Base-by-base conservation (phyloP, 1,284 basidiomycete species). In the Rhodotorula sp. region DNA sequence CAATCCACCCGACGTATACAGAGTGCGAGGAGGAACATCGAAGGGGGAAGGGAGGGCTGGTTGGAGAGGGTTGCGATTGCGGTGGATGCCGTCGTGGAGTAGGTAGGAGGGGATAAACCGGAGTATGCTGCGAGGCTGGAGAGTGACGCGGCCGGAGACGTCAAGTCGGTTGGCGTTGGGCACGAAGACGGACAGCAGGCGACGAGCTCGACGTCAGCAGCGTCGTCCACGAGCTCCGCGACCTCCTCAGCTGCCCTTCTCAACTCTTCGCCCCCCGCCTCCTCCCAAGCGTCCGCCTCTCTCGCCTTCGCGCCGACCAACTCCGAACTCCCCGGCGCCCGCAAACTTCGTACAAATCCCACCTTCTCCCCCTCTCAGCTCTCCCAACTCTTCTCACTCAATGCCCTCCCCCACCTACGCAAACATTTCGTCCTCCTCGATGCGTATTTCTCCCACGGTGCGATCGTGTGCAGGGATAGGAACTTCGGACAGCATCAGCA, bases 381-480 rank as follows among this genome's bases (percentile, higher is more conserved):
- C 30, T 62, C 62, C 51, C 72, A 73, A 64, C 68, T 69, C 50
- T 30, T 65, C 7, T 46, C 62, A 20, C 64, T 73, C 40, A 74
- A 74, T 58, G 58, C 63, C 6, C 53, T 76, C 24, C 73, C 71
- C 24, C 70, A 69, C 15, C 54, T 76, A 6, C 37, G 65, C 46
- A 74, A 74, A 55, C 61, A 68, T 58, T 56, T 74, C 57, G 72
- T 73, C 13, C 68, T 71, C 56, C 55, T 74, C 5, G 34, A 65
- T n/a, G 64, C 64, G 24, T 44, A 69, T 8, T 71, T 71, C 54
- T 64, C 65, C 20, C 74, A 75, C 48, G 74, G 74, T 0, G 69
- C 68, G n/a, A 75, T 75, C 55, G 64, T 75, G 26, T 57, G 68
- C 26, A 31, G 74, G 22, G 64, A 62, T 31, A 54, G 64, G 9